A percentile compares a stretch with the other conserved stretches of the same genome.
These are phyloP conservation scores for Aspergillus quadricinctus DNA, from an alignment of 2,329 filamentous ascomycete species.

Conservation along the genomic window DNA sequence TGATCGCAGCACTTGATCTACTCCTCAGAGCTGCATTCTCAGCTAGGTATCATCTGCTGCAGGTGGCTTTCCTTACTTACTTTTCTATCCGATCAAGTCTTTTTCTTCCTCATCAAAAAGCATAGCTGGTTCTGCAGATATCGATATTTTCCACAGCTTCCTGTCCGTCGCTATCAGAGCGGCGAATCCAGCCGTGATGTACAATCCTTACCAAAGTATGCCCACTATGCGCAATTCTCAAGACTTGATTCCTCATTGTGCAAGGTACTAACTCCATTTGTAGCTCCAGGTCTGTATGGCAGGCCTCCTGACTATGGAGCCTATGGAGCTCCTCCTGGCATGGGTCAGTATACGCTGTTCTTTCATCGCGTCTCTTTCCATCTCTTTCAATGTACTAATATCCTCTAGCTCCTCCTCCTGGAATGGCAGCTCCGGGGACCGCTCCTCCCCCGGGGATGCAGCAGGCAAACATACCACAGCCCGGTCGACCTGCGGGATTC, in stretches of 20 bases:
- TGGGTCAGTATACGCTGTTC: constrained; percentile 56
- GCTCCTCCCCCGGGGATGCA: constrained; percentile 73
- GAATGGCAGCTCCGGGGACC: constrained; percentile 75
- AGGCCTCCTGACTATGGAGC: constrained; percentile 68
- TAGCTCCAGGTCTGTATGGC: constrained; percentile 58
- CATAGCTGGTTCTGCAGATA: neutral
- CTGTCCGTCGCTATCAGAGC: constrained; percentile 4
- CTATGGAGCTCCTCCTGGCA: constrained; percentile 73
- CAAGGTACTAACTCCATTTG: constrained; percentile 8
- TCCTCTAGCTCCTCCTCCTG: constrained; percentile 65
- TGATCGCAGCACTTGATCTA: neutral
- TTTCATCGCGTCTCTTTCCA: neutral
- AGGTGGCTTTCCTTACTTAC: neutral
- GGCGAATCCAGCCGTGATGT: constrained; percentile 31
- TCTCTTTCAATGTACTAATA: constrained; percentile 15
- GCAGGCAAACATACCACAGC: constrained; percentile 67
- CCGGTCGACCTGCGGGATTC: constrained; percentile 74
- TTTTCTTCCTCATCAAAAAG: neutral
- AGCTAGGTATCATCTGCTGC: neutral
- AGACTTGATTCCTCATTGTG: neutral
- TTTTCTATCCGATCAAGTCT: constrained; percentile 2
- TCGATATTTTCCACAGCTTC: neutral
- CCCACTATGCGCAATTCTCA: neutral
- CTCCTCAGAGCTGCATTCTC: neutral
- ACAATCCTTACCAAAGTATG: constrained; percentile 43